Evolutionary conservation across 768 basidiomycete species (phyloP), one percentile per base, ranked within the genome.

Genomic region (Pleurotus giganteus): DNA sequence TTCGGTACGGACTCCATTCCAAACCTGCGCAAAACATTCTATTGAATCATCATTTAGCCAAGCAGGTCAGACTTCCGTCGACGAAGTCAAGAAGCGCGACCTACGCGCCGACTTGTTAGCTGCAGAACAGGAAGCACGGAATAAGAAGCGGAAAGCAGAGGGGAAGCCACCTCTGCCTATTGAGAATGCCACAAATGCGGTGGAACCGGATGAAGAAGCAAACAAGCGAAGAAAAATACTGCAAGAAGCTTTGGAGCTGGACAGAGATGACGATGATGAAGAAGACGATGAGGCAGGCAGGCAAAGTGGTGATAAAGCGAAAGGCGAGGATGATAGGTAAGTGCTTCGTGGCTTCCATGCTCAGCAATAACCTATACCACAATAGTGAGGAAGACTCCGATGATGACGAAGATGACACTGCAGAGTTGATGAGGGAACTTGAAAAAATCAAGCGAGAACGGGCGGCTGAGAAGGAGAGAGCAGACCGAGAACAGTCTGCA

Each of bases 361-460:
- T 31, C 19, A 28, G 45, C 41, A 4, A 21, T 34, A 32, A 56
- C 39, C 32, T 13, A 26, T n/a, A 49, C 4, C 51, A 41, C 57
- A 79, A 75, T 50, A 83, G 85, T 31, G 81, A 81, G 6, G 74
- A 66, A 28, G 70, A 71, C 45, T 58, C 68, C 0, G 75, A 76
- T 9, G 82, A 88, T 15, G 89, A 91, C 7, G 94, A 96, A 59
- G 91, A 94, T 62, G 93, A 96, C 52, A 93, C 94, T 0, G 94
- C 94, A 0, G 96, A 97, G 63, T 78, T 99, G 21, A 76, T 99
- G 58, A 86, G 94, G 23, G 97, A 99, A 68, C 79, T 99, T n/a
- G 96, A 97, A 71, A 98, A 96, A 75, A 98, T 98, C 61, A 98
- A 97, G 71, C 87, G 87, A 44, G 95, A 98, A 65, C 81, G 96